Percentiles rank a stretch among this genome's conserved stretches.
phyloP scores from a whole-genome alignment of 768 basidiomycete genomes.

The Tricholoma bakamatsutake region DNA sequence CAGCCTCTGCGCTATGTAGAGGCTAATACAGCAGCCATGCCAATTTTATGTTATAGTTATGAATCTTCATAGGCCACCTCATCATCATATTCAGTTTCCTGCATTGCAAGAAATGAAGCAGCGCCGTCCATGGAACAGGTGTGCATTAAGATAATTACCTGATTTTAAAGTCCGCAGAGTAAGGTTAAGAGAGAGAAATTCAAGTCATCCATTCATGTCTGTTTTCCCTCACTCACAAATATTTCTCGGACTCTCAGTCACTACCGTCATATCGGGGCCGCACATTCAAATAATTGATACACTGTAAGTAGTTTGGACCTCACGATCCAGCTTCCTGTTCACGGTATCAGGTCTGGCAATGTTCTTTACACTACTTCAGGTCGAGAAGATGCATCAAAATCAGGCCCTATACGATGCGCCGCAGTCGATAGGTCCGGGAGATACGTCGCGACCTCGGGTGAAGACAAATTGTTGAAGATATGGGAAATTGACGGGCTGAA shows the following conservation, averaged over 20 bases:
- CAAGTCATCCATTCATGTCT: slow-evolving; percentile 26
- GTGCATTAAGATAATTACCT: too few species aligned
- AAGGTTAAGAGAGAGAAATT: too few species aligned
- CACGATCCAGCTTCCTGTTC: neutral
- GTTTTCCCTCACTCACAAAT: slow-evolving; percentile 46
- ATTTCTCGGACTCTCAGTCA: slow-evolving; percentile 28
- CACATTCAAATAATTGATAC: slow-evolving; percentile 57
- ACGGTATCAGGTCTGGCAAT: slow-evolving; percentile 42
- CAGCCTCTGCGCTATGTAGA: too few species aligned
- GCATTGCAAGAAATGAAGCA: too few species aligned
- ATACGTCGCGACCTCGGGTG: slow-evolving; percentile 59
- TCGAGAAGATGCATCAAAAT: slow-evolving; percentile 28
- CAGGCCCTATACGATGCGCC: slow-evolving; percentile 56
- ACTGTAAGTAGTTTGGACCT: slow-evolving; percentile 32
- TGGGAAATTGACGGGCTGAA: slow-evolving; percentile 58
- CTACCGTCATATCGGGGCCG: slow-evolving; percentile 50
- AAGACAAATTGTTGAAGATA: slow-evolving; percentile 78
- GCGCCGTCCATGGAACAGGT: too few species aligned
- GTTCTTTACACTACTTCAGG: slow-evolving; percentile 40
- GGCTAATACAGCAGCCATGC: too few species aligned
- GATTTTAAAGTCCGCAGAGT: too few species aligned
- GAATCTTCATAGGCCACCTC: too few species aligned
- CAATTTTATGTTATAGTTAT: too few species aligned
- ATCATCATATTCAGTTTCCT: too few species aligned
- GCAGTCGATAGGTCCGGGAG: slow-evolving; percentile 38